Evolutionary conservation across 2,329 filamentous ascomycete genomes (phyloP).

Genomic region (Fusarium siculi): DNA sequence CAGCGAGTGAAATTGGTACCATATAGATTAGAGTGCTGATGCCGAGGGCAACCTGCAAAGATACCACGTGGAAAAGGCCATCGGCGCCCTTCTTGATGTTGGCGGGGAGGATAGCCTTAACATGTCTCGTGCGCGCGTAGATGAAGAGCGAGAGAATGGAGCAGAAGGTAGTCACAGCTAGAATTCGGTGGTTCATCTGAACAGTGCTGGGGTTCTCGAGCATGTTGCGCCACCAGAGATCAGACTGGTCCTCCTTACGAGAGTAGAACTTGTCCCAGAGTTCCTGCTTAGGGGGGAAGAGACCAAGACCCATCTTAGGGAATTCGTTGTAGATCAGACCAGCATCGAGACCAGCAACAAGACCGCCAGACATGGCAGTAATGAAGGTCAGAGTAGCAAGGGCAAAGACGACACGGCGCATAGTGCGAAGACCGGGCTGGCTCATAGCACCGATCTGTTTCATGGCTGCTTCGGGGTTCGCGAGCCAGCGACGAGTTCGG

Average conservation of each 20-base stretch:
- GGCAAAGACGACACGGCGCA: conserved; percentile 77
- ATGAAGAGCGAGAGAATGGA: conserved; percentile 81
- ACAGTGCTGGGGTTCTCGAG: conserved; percentile 96
- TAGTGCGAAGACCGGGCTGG: conserved; percentile 74
- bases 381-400: conserved; percentile 82
- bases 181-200: conserved; percentile 92
- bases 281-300: conserved; percentile 83
- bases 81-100: conserved; percentile 75
- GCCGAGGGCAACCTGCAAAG: conserved; percentile 84
- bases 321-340: conserved; percentile 99
- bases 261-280: conserved; percentile 89
- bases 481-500: conserved; percentile 77
- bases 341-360: conserved; percentile 95
- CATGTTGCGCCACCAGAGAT: conserved; percentile 97
- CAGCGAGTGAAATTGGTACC: conserved; percentile 87
- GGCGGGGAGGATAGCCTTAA: conserved; percentile 68
- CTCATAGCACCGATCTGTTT: conserved; percentile 70
- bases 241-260: conserved; percentile 78
- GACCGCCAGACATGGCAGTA: conserved; percentile 91
- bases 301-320: conserved; percentile 88
- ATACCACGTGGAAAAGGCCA: conserved; percentile 85
- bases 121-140: conserved; percentile 76
- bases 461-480: conserved; percentile 71
- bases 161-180: conserved; percentile 89
- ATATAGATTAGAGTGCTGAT: conserved; percentile 94